phyloP scores from a whole-genome alignment of 129 eudicot species.

The Arctium lappa region DNA sequence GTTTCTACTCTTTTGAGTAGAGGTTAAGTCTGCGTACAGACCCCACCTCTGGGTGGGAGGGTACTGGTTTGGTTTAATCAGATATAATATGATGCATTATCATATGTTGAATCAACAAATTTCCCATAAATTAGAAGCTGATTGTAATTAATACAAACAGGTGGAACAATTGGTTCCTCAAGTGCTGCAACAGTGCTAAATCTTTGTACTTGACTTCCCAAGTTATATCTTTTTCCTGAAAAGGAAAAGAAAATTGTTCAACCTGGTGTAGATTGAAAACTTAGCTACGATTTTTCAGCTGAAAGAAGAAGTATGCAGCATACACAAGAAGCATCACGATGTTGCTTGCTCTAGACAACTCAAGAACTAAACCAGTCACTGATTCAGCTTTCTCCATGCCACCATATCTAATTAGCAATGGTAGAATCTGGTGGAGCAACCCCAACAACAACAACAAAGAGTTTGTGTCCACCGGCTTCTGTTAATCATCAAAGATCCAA shows the following conservation, averaged over 20 bases:
- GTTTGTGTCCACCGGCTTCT: conserved; percentile 57
- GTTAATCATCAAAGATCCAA: conserved; percentile 18
- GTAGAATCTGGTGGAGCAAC: conserved; percentile 47
- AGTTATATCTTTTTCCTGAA: conserved; percentile 33
- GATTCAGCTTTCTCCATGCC: neutral
- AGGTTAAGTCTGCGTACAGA: too few species aligned
- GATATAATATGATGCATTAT: conserved; percentile 12
- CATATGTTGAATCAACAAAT: conserved; percentile 62
- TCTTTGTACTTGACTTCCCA: conserved; percentile 22
- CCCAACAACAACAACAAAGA: conserved; percentile 44
- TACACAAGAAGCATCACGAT: conserved; percentile 52
- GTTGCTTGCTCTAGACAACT: conserved; percentile 50
- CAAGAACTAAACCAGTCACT: conserved; percentile 11
- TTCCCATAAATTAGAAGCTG: conserved; percentile 55
- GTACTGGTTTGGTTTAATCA: too few species aligned
- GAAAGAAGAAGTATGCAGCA: conserved; percentile 49
- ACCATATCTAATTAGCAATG: conserved; percentile 41
- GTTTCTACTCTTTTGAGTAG: neutral
- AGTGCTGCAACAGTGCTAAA: conserved; percentile 42
- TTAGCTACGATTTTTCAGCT: conserved; percentile 55
- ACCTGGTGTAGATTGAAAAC: conserved; percentile 51
- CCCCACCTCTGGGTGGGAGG: neutral
- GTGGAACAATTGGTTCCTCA: conserved; percentile 48
- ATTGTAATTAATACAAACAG: conserved; percentile 14
- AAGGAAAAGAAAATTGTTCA: neutral